phyloP scores from a whole-genome alignment of 805 yeast species.

The Starmerella asiatica region DNA sequence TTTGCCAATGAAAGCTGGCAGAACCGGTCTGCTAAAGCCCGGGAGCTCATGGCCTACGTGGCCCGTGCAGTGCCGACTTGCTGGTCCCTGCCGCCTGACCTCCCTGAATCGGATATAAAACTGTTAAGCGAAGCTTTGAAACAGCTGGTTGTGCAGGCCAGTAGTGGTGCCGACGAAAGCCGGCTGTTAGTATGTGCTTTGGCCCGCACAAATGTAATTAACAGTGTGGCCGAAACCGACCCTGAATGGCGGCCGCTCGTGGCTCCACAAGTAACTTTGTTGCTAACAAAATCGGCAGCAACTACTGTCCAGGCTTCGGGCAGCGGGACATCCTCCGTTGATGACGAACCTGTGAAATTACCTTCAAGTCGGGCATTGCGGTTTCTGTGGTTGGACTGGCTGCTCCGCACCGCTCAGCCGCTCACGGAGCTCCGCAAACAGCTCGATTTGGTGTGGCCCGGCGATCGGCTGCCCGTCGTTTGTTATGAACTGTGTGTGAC shows the following conservation, averaged over 20 bases:
- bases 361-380: constrained; percentile 14
- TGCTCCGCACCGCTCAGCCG: constrained; percentile 13
- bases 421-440: constrained; percentile 6
- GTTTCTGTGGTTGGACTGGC: constrained; percentile 21
- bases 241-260: background rate
- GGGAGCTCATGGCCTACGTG: constrained; percentile 13
- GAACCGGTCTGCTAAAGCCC: constrained; percentile 1
- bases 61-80: constrained; percentile 12
- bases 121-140: background rate
- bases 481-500: constrained; percentile 33
- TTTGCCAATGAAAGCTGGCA: constrained; percentile 3
- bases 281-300: background rate
- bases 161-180: constrained; percentile 13
- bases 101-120: background rate
- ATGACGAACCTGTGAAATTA: background rate
- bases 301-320: too few relatives aligned
- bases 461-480: constrained; percentile 18
- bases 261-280: background rate
- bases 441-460: constrained; percentile 22
- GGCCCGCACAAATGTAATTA: background rate
- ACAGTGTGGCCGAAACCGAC: background rate
- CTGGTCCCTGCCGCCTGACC: constrained; percentile 5
- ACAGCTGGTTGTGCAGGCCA: constrained; percentile 12
- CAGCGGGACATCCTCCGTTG: too few relatives aligned
- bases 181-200: constrained; percentile 7